A percentile compares a stretch with the other conserved stretches of the same genome.
phyloP scores from a whole-genome alignment of 1,139 yeast species.

The Blastobotrys petasosporus region DNA sequence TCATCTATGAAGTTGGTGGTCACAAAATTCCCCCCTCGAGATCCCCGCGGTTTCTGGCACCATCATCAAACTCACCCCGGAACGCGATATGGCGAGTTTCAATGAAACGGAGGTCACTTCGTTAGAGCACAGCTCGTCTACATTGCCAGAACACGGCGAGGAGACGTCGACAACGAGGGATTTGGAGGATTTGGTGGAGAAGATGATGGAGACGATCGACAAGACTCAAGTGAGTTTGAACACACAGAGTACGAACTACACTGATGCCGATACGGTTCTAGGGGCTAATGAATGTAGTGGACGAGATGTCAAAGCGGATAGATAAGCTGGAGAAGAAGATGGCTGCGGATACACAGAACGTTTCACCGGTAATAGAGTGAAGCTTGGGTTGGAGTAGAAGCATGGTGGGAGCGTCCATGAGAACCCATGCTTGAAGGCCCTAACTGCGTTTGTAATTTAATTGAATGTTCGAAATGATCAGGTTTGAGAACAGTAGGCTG shows the following conservation, averaged over 20 bases:
- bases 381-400: too few species aligned
- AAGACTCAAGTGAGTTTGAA: slow-evolving; percentile 16
- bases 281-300: neutral
- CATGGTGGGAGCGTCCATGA: too few species aligned
- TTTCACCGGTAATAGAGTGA: neutral
- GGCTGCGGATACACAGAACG: neutral
- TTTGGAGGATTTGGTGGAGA: slow-evolving; percentile 15
- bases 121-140: neutral
- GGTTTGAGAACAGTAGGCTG: too few species aligned
- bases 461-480: too few species aligned
- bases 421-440: too few species aligned
- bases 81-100: neutral
- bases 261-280: neutral
- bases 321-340: slow-evolving; percentile 13
- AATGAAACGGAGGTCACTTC: neutral
- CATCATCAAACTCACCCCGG: neutral
- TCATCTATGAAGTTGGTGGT: neutral
- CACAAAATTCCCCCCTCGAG: too few species aligned
- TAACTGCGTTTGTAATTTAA: too few species aligned
- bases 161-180: slow-evolving; percentile 14
- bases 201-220: slow-evolving; percentile 14
- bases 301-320: slow-evolving; percentile 9
- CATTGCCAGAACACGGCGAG: neutral
- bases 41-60: neutral
- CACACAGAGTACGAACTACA: slow-evolving; percentile 18